These are phyloP conservation scores for Cyclotella choctawhatcheeana DNA, from an alignment of 108 stramenopile genomes.

Conservation along the genomic window DNA sequence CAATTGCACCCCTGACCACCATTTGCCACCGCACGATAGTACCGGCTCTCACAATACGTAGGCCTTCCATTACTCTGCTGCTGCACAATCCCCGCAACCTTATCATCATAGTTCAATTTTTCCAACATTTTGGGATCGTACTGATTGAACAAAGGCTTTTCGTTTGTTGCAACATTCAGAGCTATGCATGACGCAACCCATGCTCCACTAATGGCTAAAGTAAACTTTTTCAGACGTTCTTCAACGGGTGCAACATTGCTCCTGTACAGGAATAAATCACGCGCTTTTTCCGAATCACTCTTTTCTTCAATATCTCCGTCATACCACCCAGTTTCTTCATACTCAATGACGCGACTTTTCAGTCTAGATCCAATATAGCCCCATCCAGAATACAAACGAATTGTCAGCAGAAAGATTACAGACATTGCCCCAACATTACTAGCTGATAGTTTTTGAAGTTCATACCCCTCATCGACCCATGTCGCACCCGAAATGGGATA, in stretches of 20 bases:
- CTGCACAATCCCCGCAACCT: conserved; percentile 71
- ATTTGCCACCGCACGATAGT: conserved; percentile 86
- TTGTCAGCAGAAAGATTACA: conserved; percentile 58
- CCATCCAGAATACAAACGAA: conserved; percentile 85
- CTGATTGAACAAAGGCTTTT: conserved; percentile 80
- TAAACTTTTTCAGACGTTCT: conserved; percentile 67
- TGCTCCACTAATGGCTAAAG: conserved; percentile 51
- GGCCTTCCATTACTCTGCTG: conserved; percentile 71
- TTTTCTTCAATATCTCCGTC: conserved; percentile 85
- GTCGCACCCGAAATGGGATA: conserved; percentile 88
- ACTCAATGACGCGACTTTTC: conserved; percentile 82
- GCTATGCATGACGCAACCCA: conserved; percentile 75
- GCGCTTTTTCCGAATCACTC: conserved; percentile 69
- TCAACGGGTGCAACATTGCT: conserved; percentile 80
- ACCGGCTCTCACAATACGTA: conserved; percentile 86
- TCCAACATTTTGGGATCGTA: conserved; percentile 87
- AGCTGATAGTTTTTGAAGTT: conserved; percentile 76
- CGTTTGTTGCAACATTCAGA: conserved; percentile 59
- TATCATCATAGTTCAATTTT: conserved; percentile 67
- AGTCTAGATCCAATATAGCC: conserved; percentile 82
- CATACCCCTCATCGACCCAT: conserved; percentile 76
- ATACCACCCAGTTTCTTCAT: conserved; percentile 89
- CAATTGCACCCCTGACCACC: conserved; percentile 72
- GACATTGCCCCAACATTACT: conserved; percentile 77
- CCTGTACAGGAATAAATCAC: conserved; percentile 78